A percentile compares a stretch with the other conserved stretches of the same genome.
Conservation (phyloP, 805 yeast genomes). For the Kodamaea neixiangensis region DNA sequence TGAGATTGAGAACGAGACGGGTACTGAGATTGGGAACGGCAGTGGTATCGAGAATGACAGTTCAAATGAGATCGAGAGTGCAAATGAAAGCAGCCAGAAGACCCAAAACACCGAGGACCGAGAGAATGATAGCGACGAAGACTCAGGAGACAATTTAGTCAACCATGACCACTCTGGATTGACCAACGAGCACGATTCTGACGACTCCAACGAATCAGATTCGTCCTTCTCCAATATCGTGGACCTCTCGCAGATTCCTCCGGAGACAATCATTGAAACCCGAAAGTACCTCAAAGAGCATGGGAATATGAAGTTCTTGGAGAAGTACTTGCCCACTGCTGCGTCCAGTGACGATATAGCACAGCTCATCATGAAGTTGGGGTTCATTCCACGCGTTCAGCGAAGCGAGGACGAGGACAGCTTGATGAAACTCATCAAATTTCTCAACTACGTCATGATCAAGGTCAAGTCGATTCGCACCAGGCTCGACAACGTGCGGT, state of each 20-base stretch:
- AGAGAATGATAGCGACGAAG: not conserved
- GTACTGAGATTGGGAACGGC: not conserved
- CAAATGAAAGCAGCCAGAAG: not conserved
- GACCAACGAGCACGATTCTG: not conserved
- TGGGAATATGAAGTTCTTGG: constrained; percentile 64
- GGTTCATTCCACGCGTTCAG: constrained; percentile 48
- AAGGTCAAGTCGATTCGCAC: constrained; percentile 59
- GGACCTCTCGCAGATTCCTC: constrained; percentile 11
- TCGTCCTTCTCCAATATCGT: constrained; percentile 1
- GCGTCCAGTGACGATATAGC: constrained; percentile 61
- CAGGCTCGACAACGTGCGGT: constrained; percentile 53
- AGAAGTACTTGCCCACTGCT: constrained; percentile 59
- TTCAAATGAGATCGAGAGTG: not conserved
- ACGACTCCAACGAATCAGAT: constrained; percentile 5
- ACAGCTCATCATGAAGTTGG: constrained; percentile 59
- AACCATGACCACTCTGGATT: not conserved
- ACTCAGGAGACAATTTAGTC: constrained; percentile 3
- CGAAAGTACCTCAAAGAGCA: constrained; percentile 53
- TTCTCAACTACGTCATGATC: constrained; percentile 64
- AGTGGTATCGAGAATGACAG: not conserved
- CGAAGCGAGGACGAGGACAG: constrained; percentile 42
- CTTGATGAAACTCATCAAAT: constrained; percentile 48
- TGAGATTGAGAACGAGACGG: constrained; percentile 1
- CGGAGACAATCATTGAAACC: constrained; percentile 23
- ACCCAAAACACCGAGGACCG: not conserved